Percentiles rank a stretch among this genome's conserved stretches.
Evolutionary conservation across 257 asterid species (phyloP).

Genomic region (Solanum microdontum): DNA sequence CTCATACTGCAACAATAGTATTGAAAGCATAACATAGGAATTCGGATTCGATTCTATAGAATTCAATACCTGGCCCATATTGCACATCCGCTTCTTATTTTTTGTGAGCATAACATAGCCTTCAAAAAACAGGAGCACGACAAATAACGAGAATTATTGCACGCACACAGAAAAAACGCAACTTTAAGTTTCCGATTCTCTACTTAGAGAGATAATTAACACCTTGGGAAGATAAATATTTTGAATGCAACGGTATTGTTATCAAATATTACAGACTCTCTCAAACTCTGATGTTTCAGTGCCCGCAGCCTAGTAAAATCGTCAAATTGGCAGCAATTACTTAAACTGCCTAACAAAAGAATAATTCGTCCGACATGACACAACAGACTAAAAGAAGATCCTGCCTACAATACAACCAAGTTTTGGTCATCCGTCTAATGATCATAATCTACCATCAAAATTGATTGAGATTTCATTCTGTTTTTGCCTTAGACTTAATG

Average conservation of each 20-base stretch:
- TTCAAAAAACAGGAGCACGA: background rate
- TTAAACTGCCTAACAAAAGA: background rate
- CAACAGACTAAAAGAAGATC: background rate
- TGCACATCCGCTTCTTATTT: background rate
- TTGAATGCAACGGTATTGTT: background rate
- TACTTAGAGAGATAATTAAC: background rate
- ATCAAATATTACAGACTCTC: background rate
- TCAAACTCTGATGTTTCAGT: background rate
- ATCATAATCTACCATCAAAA: conserved; percentile 23
- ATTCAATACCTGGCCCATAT: background rate
- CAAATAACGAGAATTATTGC: background rate
- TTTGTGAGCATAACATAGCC: background rate
- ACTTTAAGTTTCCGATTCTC: background rate
- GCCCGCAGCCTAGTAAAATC: background rate
- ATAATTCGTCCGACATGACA: background rate
- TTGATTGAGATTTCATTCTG: conserved; percentile 23
- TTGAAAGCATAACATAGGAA: background rate
- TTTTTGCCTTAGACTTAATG: conserved; percentile 56
- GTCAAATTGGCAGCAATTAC: background rate
- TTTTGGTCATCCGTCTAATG: conserved; percentile 8
- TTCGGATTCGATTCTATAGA: background rate
- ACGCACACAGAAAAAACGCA: background rate
- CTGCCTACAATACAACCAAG: background rate
- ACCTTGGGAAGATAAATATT: background rate
- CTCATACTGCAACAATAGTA: background rate